Percentiles rank a stretch among this genome's conserved stretches.
Evolutionary conservation across 805 yeast genomes (phyloP).

Genomic region (Metahyphopichia silvanorum): DNA sequence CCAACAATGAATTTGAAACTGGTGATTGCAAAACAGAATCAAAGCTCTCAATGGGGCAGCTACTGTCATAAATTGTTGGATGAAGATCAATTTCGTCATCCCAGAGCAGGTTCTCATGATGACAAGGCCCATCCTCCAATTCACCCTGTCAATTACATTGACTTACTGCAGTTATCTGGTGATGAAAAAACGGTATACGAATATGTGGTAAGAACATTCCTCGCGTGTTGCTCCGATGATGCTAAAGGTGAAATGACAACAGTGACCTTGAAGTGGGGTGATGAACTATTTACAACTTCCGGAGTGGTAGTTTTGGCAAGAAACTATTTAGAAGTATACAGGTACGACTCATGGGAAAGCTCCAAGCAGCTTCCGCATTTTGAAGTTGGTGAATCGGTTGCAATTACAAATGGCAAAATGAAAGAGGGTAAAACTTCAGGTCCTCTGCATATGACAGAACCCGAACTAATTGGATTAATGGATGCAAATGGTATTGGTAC

Average conservation of each 20-base stretch:
- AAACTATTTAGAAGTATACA: constrained; percentile 79
- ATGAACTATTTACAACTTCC: constrained; percentile 66
- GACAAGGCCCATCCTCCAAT: constrained; percentile 99
- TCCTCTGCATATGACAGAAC: constrained; percentile 83
- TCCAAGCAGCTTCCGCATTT: constrained; percentile 63
- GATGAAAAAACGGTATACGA: constrained; percentile 77
- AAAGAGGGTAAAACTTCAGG: constrained; percentile 76
- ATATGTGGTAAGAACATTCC: constrained; percentile 76
- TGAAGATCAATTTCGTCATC: constrained; percentile 49
- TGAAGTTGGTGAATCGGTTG: constrained; percentile 51
- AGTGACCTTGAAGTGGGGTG: constrained; percentile 70
- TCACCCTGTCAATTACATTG: constrained; percentile 69
- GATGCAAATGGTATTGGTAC: constrained; percentile 98
- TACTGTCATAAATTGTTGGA: constrained; percentile 50
- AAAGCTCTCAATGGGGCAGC: constrained; percentile 62
- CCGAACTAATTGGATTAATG: constrained; percentile 90
- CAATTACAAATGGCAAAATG: constrained; percentile 55
- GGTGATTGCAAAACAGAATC: constrained; percentile 59
- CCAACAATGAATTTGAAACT: constrained; percentile 63
- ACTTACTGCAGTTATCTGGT: constrained; percentile 19
- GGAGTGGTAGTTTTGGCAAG: constrained; percentile 72
- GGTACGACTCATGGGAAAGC: constrained; percentile 77
- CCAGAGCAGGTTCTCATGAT: constrained; percentile 78
- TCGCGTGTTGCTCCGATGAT: constrained; percentile 90
- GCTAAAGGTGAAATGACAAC: constrained; percentile 75